A percentile compares a stretch with the other conserved stretches of the same genome.
phyloP scores from a whole-genome alignment of 768 basidiomycete species.

The Polyporus arcularius region DNA sequence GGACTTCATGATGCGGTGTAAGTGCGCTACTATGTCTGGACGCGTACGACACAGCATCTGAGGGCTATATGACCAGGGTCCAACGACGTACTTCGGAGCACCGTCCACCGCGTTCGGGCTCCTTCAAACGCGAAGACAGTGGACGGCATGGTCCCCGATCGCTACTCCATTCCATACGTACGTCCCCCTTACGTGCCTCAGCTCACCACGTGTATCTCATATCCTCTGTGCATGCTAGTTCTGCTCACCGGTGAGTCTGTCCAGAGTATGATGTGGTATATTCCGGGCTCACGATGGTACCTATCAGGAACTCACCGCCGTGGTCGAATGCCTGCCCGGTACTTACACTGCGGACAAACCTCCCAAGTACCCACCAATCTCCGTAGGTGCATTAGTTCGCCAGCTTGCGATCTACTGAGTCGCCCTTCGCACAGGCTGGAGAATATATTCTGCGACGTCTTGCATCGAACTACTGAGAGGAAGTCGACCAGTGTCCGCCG shows the following conservation, averaged over 20 bases:
- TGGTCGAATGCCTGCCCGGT: conserved; percentile 52
- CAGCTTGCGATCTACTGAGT: neutral
- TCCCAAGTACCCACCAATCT: conserved; percentile 51
- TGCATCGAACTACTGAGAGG: conserved; percentile 36
- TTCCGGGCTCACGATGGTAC: neutral
- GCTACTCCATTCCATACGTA: conserved; percentile 67
- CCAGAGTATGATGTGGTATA: neutral
- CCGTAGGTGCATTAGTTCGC: conserved; percentile 5
- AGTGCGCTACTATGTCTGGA: conserved; percentile 16
- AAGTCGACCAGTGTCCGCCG: neutral
- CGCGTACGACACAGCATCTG: conserved; percentile 2
- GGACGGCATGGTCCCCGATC: conserved; percentile 45
- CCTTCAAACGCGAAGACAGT: conserved; percentile 29
- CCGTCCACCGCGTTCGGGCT: conserved; percentile 53
- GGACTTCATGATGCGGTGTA: conserved; percentile 52
- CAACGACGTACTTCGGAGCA: conserved; percentile 45
- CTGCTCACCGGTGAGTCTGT: conserved; percentile 30
- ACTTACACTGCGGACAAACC: conserved; percentile 47
- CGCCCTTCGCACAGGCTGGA: conserved; percentile 20
- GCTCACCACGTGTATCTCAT: neutral
- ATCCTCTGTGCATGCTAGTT: conserved; percentile 31
- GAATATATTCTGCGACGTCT: conserved; percentile 44
- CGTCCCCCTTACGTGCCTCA: conserved; percentile 17
- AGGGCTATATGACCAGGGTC: conserved; percentile 29
- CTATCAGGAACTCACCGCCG: conserved; percentile 18